Evolutionary conservation across 2,329 filamentous ascomycete species (phyloP).

Genomic region (Aureobasidium uvarum): DNA sequence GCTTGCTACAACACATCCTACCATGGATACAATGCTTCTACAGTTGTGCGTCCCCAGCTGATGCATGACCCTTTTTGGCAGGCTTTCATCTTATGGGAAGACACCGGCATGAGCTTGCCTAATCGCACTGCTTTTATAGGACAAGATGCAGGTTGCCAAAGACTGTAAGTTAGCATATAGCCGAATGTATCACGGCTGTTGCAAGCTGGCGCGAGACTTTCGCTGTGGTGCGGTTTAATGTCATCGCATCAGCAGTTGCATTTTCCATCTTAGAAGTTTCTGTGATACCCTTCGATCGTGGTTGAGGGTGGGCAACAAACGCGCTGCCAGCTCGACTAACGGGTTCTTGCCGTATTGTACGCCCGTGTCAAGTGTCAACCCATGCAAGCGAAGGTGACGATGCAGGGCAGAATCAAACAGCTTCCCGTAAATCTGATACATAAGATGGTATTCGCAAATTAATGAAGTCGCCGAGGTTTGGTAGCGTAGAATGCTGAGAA

Average conservation of each 20-base stretch:
- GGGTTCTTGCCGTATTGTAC: constrained; percentile 18
- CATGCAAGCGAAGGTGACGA: neutral
- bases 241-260: neutral
- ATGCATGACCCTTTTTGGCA: neutral
- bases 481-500: neutral
- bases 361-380: constrained; percentile 21
- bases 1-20: neutral
- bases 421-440: constrained; percentile 1
- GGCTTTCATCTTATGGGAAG: neutral
- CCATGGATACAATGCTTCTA: neutral
- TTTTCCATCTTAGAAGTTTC: neutral
- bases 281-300: neutral
- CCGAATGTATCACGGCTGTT: neutral
- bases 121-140: neutral
- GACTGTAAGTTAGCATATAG: neutral
- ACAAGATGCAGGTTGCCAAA: neutral
- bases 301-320: constrained; percentile 6
- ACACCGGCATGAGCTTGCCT: neutral
- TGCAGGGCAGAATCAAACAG: neutral
- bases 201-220: neutral
- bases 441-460: neutral
- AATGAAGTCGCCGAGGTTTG: neutral
- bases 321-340: constrained; percentile 2
- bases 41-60: neutral
- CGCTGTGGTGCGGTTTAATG: no score